Evolutionary conservation across 257 asterid species (phyloP).

Genomic region (Nicotiana noctiflora): DNA sequence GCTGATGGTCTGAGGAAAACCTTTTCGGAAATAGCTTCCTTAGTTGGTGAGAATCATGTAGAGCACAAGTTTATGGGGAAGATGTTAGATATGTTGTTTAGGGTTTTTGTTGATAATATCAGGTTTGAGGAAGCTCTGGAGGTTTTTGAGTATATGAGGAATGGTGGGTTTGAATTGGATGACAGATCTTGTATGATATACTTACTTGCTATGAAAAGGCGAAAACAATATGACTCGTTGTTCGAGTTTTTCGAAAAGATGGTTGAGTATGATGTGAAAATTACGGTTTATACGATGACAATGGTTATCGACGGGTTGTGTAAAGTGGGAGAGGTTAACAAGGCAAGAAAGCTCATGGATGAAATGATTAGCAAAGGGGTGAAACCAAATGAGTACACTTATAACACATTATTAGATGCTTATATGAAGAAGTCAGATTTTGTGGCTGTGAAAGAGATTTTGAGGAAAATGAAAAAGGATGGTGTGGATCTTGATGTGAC

Average conservation of each 20-base stretch:
- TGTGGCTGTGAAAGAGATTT: conserved; percentile 32
- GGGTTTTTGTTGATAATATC: conserved; percentile 30
- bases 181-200: conserved; percentile 80
- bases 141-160: conserved; percentile 30
- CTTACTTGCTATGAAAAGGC: conserved; percentile 55
- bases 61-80: conserved; percentile 7
- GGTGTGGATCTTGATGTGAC: conserved; percentile 54
- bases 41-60: conserved; percentile 1
- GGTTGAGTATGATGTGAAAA: conserved; percentile 59
- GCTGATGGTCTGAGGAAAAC: conserved; percentile 37
- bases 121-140: conserved; percentile 30
- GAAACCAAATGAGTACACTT: conserved; percentile 63
- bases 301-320: conserved; percentile 57
- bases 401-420: conserved; percentile 59
- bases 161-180: conserved; percentile 45
- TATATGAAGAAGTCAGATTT: conserved; percentile 44
- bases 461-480: conserved; percentile 49
- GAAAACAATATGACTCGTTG: conserved; percentile 36
- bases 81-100: conserved; percentile 32
- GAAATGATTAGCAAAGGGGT: conserved; percentile 47
- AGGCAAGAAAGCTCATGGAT: conserved; percentile 51
- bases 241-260: conserved; percentile 48
- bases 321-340: conserved; percentile 39
- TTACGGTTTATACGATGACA: conserved; percentile 71
- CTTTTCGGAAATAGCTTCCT: conserved; percentile 36